These are phyloP conservation scores for Eucalyptus regnans DNA, from an alignment of 345 rosid species.

Conservation along the genomic window DNA sequence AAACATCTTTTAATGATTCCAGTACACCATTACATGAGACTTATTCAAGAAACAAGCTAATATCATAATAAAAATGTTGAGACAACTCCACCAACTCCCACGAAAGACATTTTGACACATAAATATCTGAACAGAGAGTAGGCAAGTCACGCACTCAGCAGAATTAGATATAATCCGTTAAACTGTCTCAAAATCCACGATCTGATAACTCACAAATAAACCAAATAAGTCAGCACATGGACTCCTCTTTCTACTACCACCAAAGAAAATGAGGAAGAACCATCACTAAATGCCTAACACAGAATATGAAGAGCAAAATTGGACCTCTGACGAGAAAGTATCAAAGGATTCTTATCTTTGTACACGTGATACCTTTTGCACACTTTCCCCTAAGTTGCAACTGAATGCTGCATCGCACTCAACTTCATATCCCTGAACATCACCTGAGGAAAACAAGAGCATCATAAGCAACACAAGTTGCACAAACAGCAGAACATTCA, in stretches of 20 bases:
- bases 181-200: too few species aligned
- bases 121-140: too few species aligned
- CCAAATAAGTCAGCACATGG: too few species aligned
- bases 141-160: too few species aligned
- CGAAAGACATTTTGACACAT: neutral
- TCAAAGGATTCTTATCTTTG: constrained; percentile 40
- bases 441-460: constrained; percentile 26
- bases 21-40: too few species aligned
- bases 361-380: constrained; percentile 50
- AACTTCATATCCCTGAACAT: constrained; percentile 83
- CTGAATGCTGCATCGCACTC: constrained; percentile 76
- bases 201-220: too few species aligned
- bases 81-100: neutral
- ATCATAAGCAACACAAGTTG: neutral
- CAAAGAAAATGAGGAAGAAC: too few species aligned
- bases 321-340: constrained; percentile 19
- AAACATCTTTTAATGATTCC: too few species aligned
- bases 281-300: too few species aligned
- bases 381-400: constrained; percentile 49
- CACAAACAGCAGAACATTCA: neutral
- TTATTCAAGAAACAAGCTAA: neutral
- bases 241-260: too few species aligned
- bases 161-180: too few species aligned
- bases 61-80: neutral
- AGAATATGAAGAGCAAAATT: neutral